Evolutionary conservation across 192 early-diverging fungal genomes (phyloP), one percentile per base, ranked within the genome.

Genomic region (Gaertneriomyces semiglobifer): DNA sequence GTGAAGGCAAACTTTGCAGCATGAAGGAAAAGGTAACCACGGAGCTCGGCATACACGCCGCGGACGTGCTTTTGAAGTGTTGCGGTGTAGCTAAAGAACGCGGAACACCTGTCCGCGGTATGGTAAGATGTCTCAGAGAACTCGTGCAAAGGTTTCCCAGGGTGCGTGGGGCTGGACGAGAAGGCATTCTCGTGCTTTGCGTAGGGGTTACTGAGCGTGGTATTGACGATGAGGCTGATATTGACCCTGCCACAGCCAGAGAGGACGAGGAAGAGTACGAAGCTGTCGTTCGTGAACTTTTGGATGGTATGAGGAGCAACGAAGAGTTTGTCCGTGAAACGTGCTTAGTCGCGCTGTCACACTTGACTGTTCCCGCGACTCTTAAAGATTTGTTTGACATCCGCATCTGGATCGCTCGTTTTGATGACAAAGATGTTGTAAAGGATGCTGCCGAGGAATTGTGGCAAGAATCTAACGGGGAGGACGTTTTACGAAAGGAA

Each of bases 281-380:
- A 25, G 77, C 68, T 12, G 84, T 93, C 53, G 79, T 83, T 14
- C 71, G 73, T 33, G 77, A 81, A 18, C 70, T 93, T 10, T 69
- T 93, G 4, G 63, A 78, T 12, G 90, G 88, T 12, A 63, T 91
- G 44, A 68, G 89, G n/a, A 84, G 79, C 53, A 66, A 76, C 5
- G 89, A 93, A 65, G 62, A 81, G 0, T 72, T 83, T 60, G 87
- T 92, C 52, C 81, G 92, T 6, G 76, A 86, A 53, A 80, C 84
- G 16, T 84, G 83, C 39, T 68, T 92, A 9, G 67, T 81, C 25
- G 88, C 80, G 4, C 70, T 93, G 4, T 83, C 88, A n/a, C 76
- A 81, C 59, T 38, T 80, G 68, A 66, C 65, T 0, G 50, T 73
- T 18, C 60, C 71, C 14, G 69, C 64, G 7, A 41, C 38, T 46